These are phyloP conservation scores for Zygosaccharomyces sapae DNA, from an alignment of 1,139 yeast genomes.

Conservation along the genomic window DNA sequence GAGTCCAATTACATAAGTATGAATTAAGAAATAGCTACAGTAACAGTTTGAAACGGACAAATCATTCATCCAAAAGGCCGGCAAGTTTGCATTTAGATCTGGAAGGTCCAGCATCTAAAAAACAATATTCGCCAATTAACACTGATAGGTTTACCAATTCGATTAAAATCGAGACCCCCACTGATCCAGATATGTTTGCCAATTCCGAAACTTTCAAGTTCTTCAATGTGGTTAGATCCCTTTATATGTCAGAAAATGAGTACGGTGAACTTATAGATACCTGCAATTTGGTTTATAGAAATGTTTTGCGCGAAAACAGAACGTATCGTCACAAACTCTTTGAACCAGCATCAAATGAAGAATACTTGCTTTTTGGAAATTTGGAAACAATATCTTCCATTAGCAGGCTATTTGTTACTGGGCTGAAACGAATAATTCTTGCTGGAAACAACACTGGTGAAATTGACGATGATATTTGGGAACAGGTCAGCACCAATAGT, in stretches of 20 bases:
- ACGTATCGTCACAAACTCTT: conserved; percentile 29
- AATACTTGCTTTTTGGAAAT: conserved; percentile 38
- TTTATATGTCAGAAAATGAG: conserved; percentile 31
- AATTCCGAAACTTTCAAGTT: conserved; percentile 17
- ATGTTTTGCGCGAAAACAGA: conserved; percentile 25
- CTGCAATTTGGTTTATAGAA: conserved; percentile 32
- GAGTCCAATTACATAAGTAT: conserved; percentile 1
- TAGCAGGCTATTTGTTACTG: conserved; percentile 30
- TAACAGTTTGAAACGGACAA: conserved; percentile 6
- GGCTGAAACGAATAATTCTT: conserved; percentile 17
- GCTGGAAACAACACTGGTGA: conserved; percentile 5
- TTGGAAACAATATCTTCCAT: conserved; percentile 37
- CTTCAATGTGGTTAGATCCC: conserved; percentile 23
- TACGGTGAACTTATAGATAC: conserved; percentile 27
- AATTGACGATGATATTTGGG: conserved; percentile 18
- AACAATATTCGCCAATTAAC: conserved; percentile 33
- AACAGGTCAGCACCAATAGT: conserved; percentile 10
- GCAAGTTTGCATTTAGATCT: conserved; percentile 18
- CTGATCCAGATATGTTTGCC: not conserved
- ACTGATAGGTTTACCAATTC: conserved; percentile 17
- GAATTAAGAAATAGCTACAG: not conserved
- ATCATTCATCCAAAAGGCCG: conserved; percentile 20
- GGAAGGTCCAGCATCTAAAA: conserved; percentile 20
- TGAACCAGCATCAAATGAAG: conserved; percentile 27
- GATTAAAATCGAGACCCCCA: conserved; percentile 6